Evolutionary conservation across 352 stramenopile species (phyloP).

Genomic region (Phytophthora idaei): DNA sequence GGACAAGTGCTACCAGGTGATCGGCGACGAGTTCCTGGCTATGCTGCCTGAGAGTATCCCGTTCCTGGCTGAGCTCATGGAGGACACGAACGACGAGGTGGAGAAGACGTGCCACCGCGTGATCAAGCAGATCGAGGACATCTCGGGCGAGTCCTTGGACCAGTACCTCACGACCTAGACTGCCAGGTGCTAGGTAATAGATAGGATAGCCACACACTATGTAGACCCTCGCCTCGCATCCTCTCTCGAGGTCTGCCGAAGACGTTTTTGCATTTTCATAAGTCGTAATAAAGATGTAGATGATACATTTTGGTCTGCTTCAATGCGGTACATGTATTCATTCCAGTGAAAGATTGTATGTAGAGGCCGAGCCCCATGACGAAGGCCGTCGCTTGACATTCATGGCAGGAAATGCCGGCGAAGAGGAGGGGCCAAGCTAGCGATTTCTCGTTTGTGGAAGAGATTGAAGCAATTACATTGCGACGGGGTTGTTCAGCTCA

Average conservation of each 20-base stretch:
- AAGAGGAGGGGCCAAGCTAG: too few relatives aligned
- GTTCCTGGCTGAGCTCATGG: constrained; percentile 89
- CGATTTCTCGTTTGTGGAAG: too few relatives aligned
- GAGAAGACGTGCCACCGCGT: constrained; percentile 85
- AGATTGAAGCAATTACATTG: too few relatives aligned
- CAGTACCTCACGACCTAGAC: constrained; percentile 81
- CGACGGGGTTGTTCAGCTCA: too few relatives aligned
- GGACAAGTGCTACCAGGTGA: constrained; percentile 86
- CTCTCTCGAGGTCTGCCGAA: constrained; percentile 10
- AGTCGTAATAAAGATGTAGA: constrained; percentile 37
- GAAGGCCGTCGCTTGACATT: too few relatives aligned
- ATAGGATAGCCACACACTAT: constrained; percentile 38
- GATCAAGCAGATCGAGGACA: constrained; percentile 92
- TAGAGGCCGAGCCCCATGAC: too few relatives aligned
- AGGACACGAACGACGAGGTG: constrained; percentile 86
- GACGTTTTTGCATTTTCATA: constrained; percentile 37
- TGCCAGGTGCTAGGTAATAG: constrained; percentile 23
- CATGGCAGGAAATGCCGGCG: too few relatives aligned
- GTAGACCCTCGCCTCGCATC: constrained; percentile 24
- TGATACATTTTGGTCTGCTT: constrained; percentile 14
- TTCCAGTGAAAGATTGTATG: too few relatives aligned
- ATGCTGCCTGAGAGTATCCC: constrained; percentile 91
- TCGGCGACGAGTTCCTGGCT: constrained; percentile 88
- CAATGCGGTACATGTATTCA: too few relatives aligned
- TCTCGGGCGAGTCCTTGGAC: constrained; percentile 88